Conservation (phyloP, 352 stramenopile genomes). For the Phytophthora pisi region DNA sequence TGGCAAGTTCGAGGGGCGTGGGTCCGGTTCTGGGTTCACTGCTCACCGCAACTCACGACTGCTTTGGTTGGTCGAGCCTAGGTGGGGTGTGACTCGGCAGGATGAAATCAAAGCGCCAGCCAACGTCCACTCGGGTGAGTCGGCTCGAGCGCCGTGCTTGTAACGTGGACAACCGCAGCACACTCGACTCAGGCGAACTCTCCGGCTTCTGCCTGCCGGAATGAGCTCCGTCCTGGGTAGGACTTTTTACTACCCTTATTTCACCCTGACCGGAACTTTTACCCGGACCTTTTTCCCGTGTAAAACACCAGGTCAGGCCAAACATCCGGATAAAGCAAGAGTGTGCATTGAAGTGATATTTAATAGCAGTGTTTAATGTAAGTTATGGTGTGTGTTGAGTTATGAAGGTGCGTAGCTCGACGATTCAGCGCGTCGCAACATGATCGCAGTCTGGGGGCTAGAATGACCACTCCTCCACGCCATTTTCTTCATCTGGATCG, state of each 20-base stretch:
- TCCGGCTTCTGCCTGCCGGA: conserved; percentile 6
- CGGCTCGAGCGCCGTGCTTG: background rate
- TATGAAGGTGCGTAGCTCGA: background rate
- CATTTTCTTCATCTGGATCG: background rate
- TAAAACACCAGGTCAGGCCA: background rate
- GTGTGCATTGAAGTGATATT: background rate
- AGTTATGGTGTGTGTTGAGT: background rate
- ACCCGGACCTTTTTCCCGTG: background rate
- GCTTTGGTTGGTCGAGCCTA: background rate
- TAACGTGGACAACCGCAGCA: background rate
- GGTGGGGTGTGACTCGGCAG: no score
- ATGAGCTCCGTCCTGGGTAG: background rate
- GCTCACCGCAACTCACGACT: background rate
- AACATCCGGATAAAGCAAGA: background rate
- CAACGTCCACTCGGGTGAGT: background rate
- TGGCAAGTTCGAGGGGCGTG: background rate
- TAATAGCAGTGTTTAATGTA: background rate
- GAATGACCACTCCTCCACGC: background rate
- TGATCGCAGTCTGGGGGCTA: background rate
- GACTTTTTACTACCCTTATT: background rate
- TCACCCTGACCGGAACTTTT: background rate
- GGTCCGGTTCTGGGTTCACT: conserved; percentile 11
- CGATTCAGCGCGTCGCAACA: background rate
- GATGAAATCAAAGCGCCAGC: no score
- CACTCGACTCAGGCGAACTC: background rate